Evolutionary conservation across 768 basidiomycete species (phyloP), one percentile per base, ranked within the genome.

Genomic region (Panus rudis): DNA sequence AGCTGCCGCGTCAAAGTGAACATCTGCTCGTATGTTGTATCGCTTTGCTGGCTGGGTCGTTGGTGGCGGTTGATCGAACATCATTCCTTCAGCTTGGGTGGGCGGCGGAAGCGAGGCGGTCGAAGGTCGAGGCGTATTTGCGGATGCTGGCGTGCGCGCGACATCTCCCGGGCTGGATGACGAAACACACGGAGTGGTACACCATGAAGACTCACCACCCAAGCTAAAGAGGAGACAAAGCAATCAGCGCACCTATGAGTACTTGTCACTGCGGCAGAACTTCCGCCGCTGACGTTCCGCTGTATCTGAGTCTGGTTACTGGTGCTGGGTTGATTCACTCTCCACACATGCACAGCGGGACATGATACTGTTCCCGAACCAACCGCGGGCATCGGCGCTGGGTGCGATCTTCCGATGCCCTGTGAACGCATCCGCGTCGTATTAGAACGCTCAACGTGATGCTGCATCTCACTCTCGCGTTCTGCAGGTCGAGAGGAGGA

Each of bases 21-120:
- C 62, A 61, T 86, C 84, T 23, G 76, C 67, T 52, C 79, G 76
- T 48, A 82, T 76, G 49, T 67, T 55, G 53, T 70, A 69, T 25
- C 62, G 63, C n/a, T 52, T 63, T 39, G 35, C 32, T 2, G 44
- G 45, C 32, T 43, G 41, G n/a, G 25, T 20, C 23, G 26, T 45
- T 30, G 33, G 33, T 35, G 33, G 33, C 7, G 33, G 33, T 8
- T 8, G 7, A 10, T 10, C n/a, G 10, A n/a, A 30, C 10, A 10
- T 30, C 28, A n/a, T 30, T 30, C 28, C n/a, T 7, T 14, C 7
- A 35, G 16, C 33, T 35, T 35, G 33, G 7, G 33, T 14, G 6
- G 21, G 10, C n/a, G 8, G n/a, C 8, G 33, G 33, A 17, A 35
- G 6, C 6, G 33, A 7, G 16, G 33, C 33, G 6, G 33, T 17